Conservation (phyloP, 2,329 filamentous ascomycete species). For the Fusarium sp. region DNA sequence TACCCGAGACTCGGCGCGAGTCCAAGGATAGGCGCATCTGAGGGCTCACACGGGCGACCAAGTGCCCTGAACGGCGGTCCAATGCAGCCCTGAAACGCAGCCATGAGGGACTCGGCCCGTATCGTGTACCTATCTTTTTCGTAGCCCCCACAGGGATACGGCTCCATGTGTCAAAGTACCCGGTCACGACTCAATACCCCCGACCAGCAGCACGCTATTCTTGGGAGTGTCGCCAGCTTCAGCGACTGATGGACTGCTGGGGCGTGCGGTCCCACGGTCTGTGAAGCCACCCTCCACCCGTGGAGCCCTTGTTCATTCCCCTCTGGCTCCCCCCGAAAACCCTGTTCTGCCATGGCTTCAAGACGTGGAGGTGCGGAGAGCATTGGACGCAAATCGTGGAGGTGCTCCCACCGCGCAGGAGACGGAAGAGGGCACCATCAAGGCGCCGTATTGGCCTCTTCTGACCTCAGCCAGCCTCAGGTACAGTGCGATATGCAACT, state of each 20-base stretch:
- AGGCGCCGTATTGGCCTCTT: conserved; percentile 3
- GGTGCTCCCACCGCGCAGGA: conserved; percentile 5
- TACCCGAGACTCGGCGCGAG: not conserved
- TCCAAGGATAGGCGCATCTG: not conserved
- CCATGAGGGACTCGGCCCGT: conserved; percentile 9
- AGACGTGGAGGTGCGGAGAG: conserved; percentile 31
- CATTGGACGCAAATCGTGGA: conserved; percentile 22
- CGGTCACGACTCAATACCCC: conserved; percentile 31
- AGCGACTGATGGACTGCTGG: conserved; percentile 1
- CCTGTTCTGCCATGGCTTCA: conserved; percentile 30
- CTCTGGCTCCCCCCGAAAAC: conserved; percentile 34
- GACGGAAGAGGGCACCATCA: conserved; percentile 16
- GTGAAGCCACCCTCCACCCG: conserved; percentile 30
- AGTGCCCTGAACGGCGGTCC: conserved; percentile 5
- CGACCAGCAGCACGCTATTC: conserved; percentile 31
- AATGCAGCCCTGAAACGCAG: conserved; percentile 22
- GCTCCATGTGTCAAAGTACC: conserved; percentile 41
- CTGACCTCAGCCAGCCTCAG: conserved; percentile 1
- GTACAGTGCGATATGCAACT: conserved; percentile 3
- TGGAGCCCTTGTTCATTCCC: conserved; percentile 28
- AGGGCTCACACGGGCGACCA: not conserved
- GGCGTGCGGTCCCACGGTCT: conserved; percentile 11
- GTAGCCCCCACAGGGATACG: conserved; percentile 33
- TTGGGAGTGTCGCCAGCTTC: conserved; percentile 28
- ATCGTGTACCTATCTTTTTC: conserved; percentile 21